Conservation (phyloP, 441 rosid genomes). For the Jatropha multifida region DNA sequence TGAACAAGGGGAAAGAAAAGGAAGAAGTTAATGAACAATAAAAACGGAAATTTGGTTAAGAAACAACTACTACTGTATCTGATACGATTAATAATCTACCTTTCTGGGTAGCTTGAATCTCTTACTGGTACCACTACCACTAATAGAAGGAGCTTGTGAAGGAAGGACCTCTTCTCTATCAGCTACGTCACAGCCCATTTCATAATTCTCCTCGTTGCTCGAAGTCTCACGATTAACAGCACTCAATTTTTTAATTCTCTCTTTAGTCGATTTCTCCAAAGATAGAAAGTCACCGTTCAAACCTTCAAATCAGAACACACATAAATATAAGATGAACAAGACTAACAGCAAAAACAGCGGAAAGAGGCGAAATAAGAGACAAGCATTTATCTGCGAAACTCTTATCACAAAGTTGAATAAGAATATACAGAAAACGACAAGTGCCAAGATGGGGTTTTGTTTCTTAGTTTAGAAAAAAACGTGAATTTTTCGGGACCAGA, state of each 20-base stretch:
- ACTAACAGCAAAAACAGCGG: conserved; percentile 10
- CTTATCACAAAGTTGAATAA: conserved; percentile 26
- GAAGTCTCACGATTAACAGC: conserved; percentile 41
- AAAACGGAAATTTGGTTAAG: neutral
- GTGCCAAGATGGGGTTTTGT: conserved; percentile 28
- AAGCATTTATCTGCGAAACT: conserved; percentile 31
- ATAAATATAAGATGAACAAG: neutral
- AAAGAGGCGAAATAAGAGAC: conserved; percentile 19
- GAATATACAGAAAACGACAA: conserved; percentile 42
- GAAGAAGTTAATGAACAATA: conserved; percentile 4
- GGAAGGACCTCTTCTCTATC: conserved; percentile 35
- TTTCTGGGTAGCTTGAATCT: conserved; percentile 54
- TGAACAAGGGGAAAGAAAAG: neutral
- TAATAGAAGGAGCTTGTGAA: conserved; percentile 19
- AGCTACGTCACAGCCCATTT: conserved; percentile 40
- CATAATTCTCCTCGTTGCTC: conserved; percentile 27
- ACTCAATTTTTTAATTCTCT: conserved; percentile 51
- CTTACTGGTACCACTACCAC: conserved; percentile 30
- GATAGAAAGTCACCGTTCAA: conserved; percentile 28
- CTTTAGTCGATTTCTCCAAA: conserved; percentile 53
- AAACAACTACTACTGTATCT: neutral
- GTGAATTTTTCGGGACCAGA: conserved; percentile 12
- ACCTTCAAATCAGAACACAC: conserved; percentile 26
- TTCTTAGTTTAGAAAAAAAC: conserved; percentile 15
- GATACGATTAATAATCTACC: conserved; percentile 32